A percentile compares a stretch with the other conserved stretches of the same genome.
These are phyloP conservation scores for Plectosphaerella plurivora DNA, from an alignment of 2,329 filamentous ascomycete species.

Conservation along the genomic window DNA sequence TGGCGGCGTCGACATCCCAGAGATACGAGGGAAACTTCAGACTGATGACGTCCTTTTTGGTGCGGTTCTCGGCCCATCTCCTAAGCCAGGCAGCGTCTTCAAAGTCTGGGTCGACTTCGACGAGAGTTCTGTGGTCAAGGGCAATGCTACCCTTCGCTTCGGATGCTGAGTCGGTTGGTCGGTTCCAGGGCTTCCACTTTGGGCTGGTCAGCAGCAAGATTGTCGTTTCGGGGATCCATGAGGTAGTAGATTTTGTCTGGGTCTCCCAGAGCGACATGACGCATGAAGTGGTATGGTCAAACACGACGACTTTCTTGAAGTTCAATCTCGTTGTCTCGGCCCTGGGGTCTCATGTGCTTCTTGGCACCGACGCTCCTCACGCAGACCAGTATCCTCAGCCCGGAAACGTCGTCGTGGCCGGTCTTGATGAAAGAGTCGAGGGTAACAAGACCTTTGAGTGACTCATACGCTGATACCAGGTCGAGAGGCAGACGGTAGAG, in stretches of 20 bases:
- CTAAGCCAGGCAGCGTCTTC: constrained; percentile 50
- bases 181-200: constrained; percentile 10
- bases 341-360: constrained; percentile 42
- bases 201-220: constrained; percentile 46
- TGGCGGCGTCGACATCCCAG: constrained; percentile 29
- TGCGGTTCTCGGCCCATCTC: constrained; percentile 39
- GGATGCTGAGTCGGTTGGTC: neutral
- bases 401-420: constrained; percentile 43
- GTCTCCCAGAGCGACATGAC: constrained; percentile 51
- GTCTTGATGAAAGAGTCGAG: constrained; percentile 49
- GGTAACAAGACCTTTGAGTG: constrained; percentile 48
- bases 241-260: constrained; percentile 35
- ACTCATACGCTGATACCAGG: constrained; percentile 9
- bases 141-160: constrained; percentile 11
- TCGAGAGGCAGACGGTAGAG: constrained; percentile 41
- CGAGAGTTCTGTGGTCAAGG: constrained; percentile 36
- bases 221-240: constrained; percentile 42
- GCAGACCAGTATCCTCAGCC: constrained; percentile 49
- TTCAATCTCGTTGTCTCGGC: constrained; percentile 37
- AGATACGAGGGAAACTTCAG: constrained; percentile 38
- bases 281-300: constrained; percentile 52
- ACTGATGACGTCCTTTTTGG: constrained; percentile 44
- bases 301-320: constrained; percentile 45
- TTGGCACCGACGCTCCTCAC: constrained; percentile 52
- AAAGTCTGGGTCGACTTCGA: constrained; percentile 52